Evolutionary conservation across 2,329 filamentous ascomycete species (phyloP).

Genomic region (Neophaeococcomyces aloes): DNA sequence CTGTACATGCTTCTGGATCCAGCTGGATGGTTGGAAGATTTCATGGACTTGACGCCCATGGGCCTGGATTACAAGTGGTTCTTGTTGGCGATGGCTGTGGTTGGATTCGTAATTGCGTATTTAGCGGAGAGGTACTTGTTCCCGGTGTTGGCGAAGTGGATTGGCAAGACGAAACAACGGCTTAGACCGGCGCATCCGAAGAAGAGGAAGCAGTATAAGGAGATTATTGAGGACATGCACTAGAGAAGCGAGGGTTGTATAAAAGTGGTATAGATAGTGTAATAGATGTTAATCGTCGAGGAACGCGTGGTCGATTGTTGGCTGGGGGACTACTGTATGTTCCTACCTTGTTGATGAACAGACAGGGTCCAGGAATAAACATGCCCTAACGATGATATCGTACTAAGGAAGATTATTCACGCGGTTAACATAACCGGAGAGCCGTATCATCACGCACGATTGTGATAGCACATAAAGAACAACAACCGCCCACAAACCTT

Average conservation of each 20-base stretch:
- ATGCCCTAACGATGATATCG: too few relatives aligned
- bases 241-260: slow-evolving; percentile 26
- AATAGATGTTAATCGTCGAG: too few relatives aligned
- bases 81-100: slow-evolving; percentile 57
- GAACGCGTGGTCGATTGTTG: too few relatives aligned
- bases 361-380: too few relatives aligned
- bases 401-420: too few relatives aligned
- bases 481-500: too few relatives aligned
- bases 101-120: slow-evolving; percentile 61
- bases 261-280: too few relatives aligned
- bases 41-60: slow-evolving; percentile 83
- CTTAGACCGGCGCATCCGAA: slow-evolving; percentile 53
- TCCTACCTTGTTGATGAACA: too few relatives aligned
- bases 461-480: too few relatives aligned
- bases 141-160: slow-evolving; percentile 52
- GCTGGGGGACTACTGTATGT: too few relatives aligned
- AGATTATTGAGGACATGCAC: slow-evolving; percentile 59
- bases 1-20: slow-evolving; percentile 73
- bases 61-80: slow-evolving; percentile 61
- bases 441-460: too few relatives aligned
- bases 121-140: slow-evolving; percentile 62
- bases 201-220: slow-evolving; percentile 78
- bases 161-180: slow-evolving; percentile 53
- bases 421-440: too few relatives aligned
- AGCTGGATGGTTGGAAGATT: slow-evolving; percentile 52